phyloP scores from a whole-genome alignment of 768 basidiomycete genomes.

The Rhodocollybia butyracea region DNA sequence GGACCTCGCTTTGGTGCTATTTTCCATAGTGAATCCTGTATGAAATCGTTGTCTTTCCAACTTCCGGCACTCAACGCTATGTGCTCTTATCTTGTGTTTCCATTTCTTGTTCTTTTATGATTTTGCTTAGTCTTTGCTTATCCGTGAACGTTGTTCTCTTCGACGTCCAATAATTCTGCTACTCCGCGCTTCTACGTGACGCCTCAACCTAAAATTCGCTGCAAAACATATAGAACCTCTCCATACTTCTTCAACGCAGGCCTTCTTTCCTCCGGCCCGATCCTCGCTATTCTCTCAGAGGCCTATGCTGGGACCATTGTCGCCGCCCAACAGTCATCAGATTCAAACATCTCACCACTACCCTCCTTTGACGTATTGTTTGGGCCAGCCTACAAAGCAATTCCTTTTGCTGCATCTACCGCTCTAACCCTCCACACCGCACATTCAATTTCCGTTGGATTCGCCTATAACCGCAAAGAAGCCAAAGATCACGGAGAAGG shows the following conservation, averaged over 20 bases:
- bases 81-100: too few relatives aligned
- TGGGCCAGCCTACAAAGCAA: constrained; percentile 97
- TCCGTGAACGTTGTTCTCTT: too few relatives aligned
- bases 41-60: background rate
- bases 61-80: background rate
- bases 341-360: constrained; percentile 11
- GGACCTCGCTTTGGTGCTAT: too few relatives aligned
- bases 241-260: constrained; percentile 99
- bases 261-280: constrained; percentile 77
- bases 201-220: background rate
- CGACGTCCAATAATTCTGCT: too few relatives aligned
- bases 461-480: constrained; percentile 94
- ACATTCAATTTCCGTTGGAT: constrained; percentile 63
- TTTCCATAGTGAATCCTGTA: too few relatives aligned
- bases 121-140: too few relatives aligned
- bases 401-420: constrained; percentile 86
- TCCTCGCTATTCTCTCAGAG: constrained; percentile 70
- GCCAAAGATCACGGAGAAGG: constrained; percentile 96
- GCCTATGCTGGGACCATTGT: constrained; percentile 85
- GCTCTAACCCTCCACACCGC: constrained; percentile 69
- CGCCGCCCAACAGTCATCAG: constrained; percentile 34
- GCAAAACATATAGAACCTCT: constrained; percentile 52
- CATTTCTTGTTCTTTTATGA: too few relatives aligned
- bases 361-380: constrained; percentile 80
- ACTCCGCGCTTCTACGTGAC: too few relatives aligned